These are phyloP conservation scores for Sarcodon aspratus DNA, from an alignment of 768 basidiomycete species.

Conservation along the genomic window DNA sequence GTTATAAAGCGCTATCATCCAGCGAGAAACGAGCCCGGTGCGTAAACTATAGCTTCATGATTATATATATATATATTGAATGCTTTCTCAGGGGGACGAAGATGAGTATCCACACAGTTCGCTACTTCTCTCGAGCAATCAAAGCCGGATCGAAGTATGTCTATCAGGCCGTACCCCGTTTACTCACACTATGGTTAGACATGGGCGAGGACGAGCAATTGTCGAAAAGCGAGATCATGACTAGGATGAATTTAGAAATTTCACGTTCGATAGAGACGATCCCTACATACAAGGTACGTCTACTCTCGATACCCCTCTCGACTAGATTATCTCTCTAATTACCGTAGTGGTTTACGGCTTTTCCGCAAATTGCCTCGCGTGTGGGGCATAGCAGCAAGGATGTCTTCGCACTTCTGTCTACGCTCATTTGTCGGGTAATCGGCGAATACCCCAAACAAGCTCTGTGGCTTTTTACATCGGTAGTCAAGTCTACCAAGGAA, in stretches of 20 bases:
- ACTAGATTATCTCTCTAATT: constrained; percentile 1
- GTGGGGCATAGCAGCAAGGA: constrained; percentile 62
- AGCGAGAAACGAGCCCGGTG: constrained; percentile 37
- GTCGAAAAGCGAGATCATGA: constrained; percentile 26
- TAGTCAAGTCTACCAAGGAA: constrained; percentile 70
- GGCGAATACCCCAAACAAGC: constrained; percentile 80
- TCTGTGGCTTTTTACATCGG: constrained; percentile 86
- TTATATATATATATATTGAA: too few species aligned
- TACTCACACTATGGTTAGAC: constrained; percentile 93
- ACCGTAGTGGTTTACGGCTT: constrained; percentile 85
- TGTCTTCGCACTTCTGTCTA: constrained; percentile 48
- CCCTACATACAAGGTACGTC: constrained; percentile 68
- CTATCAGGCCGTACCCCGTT: constrained; percentile 88
- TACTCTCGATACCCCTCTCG: not conserved
- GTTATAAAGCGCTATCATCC: constrained; percentile 41
- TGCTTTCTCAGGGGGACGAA: constrained; percentile 35
- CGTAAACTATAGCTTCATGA: constrained; percentile 1
- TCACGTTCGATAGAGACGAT: constrained; percentile 42
- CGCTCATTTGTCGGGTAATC: constrained; percentile 66
- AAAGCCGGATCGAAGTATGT: constrained; percentile 86
- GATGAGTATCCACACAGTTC: constrained; percentile 58
- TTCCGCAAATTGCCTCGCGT: constrained; percentile 93
- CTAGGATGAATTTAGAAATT: constrained; percentile 37
- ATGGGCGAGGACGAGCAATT: constrained; percentile 48
- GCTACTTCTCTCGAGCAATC: constrained; percentile 60